Percentiles rank a stretch among this genome's conserved stretches.
Evolutionary conservation across 257 asterid species (phyloP).

Genomic region (Solanum etuberosum): DNA sequence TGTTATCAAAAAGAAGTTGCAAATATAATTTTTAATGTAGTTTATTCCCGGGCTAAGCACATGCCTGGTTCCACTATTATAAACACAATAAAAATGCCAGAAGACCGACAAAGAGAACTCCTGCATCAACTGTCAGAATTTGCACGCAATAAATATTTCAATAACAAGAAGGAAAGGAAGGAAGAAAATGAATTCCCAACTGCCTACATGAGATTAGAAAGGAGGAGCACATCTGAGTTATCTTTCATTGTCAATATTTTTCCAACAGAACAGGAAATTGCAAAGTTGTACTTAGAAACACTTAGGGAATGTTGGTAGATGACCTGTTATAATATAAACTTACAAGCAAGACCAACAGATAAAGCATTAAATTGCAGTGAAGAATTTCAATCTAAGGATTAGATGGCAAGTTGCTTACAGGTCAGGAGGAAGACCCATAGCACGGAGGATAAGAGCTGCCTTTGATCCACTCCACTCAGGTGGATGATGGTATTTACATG

Average conservation of each 20-base stretch:
- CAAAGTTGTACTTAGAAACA: background rate
- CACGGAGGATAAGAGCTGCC: slow-evolving; percentile 12
- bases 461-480: slow-evolving; percentile 38
- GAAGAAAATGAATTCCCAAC: background rate
- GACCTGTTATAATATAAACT: background rate
- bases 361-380: background rate
- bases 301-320: background rate
- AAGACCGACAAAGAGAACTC: background rate
- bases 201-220: background rate
- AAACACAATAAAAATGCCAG: background rate
- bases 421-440: slow-evolving; percentile 8
- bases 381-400: background rate
- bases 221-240: background rate
- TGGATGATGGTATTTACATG: slow-evolving; percentile 77
- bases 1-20: background rate
- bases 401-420: slow-evolving; percentile 1
- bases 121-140: background rate
- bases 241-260: background rate
- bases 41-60: background rate
- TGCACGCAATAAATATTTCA: background rate
- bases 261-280: background rate
- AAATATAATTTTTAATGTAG: background rate
- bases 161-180: background rate
- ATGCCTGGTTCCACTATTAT: background rate
- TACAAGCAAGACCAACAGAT: background rate